Base-by-base conservation (phyloP, 257 asterid species). In the Primulina tabacum region DNA sequence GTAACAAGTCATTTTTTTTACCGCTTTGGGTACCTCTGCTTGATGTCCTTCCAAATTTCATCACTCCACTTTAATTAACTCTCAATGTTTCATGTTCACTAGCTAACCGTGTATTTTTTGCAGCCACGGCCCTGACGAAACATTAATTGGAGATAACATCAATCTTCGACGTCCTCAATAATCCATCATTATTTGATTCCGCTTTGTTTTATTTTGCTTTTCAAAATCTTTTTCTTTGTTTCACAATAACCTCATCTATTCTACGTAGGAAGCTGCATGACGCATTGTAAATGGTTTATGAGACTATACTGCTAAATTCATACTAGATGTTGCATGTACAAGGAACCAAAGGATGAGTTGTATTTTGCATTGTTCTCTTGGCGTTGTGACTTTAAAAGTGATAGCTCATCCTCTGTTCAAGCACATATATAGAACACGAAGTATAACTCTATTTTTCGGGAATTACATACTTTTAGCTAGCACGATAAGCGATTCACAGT, bases 61-160 rank as follows among this genome's bases (percentile, higher is more conserved):
- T 20, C 21, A 2, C 7, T 18, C 8, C 59, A 21, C 57, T 47
- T 65, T 43, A 21, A 66, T 60, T 33, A 43, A 56, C 60, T 40
- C 62, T 55, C 67, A 70, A 32, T 35, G 38, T 18, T 33, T 2
- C 58, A 71, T 71, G n/a, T 70, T 72, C 37, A 77, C 72, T 52
- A 43, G 16, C 72, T 74, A 24, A 47, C 28, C 60, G 28, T 65
- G 71, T 74, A 56, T 71, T 64, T 24, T 29, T 65, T 70, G 86
- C 93, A 92, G 98, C 94, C 88, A 92, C 65, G 98, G 92, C 33
- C 87, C 89, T 4, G 96, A 88, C 60, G 89, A 86, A 81, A 80
- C 81, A 70, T 74, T 82, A 59, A 29, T 70, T 26, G 84, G 73
- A 20, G 93, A 87, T 56, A 89, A 86, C 55, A 61, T 78, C 71